Percentiles rank a stretch among this genome's conserved stretches.
phyloP scores from a whole-genome alignment of 305 asterid genomes.

The Lippia alba region DNA sequence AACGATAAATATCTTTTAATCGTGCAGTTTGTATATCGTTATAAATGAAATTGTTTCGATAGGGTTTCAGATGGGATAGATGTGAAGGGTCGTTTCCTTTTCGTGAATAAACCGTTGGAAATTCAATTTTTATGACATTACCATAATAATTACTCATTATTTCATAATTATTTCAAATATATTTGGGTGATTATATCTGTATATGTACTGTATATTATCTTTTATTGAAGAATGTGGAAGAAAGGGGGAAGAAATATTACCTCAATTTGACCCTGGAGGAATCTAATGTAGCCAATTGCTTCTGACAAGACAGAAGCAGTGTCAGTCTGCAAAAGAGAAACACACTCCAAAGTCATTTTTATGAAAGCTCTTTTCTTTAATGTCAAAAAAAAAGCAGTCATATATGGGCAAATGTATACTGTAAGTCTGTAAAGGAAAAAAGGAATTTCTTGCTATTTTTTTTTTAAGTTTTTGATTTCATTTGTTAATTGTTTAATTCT shows the following conservation, averaged over 20 bases:
- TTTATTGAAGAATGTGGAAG: too few relatives aligned
- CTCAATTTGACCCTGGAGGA: slow-evolving; percentile 81
- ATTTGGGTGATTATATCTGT: neutral
- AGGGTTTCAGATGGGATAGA: too few relatives aligned
- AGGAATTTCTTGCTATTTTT: neutral
- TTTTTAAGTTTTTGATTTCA: neutral
- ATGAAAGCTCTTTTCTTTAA: slow-evolving; percentile 39
- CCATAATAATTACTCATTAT: too few relatives aligned
- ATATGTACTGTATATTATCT: too few relatives aligned
- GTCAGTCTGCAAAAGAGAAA: slow-evolving; percentile 78
- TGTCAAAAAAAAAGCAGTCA: slow-evolving; percentile 35
- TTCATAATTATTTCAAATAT: neutral
- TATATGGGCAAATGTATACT: slow-evolving; percentile 32
- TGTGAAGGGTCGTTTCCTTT: too few relatives aligned
- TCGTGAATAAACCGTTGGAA: too few relatives aligned
- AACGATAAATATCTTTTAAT: too few relatives aligned
- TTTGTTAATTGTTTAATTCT: neutral
- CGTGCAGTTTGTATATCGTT: too few relatives aligned
- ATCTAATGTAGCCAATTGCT: slow-evolving; percentile 82
- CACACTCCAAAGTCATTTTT: slow-evolving; percentile 42
- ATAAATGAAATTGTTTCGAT: too few relatives aligned
- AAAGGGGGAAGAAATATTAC: slow-evolving; percentile 36
- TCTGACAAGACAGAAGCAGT: slow-evolving; percentile 93
- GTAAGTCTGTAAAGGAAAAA: slow-evolving; percentile 29
- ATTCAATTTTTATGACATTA: too few relatives aligned